phyloP scores from a whole-genome alignment of 345 rosid species.

The Microcos paniculata region DNA sequence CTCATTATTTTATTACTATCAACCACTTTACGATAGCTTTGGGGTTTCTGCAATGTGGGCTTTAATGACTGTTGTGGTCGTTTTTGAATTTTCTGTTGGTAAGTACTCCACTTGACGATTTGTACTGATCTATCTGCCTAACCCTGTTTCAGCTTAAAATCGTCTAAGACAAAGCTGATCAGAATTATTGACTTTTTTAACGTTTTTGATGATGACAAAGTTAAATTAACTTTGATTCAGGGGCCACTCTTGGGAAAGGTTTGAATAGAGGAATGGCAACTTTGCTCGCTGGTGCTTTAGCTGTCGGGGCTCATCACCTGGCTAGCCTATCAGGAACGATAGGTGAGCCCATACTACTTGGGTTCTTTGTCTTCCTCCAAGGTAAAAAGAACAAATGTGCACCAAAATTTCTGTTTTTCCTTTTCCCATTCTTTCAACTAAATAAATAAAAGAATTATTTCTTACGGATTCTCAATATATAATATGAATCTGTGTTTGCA shows the following conservation, averaged over 20 bases:
- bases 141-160: neutral
- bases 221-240: neutral
- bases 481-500: conserved; percentile 19
- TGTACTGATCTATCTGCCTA: no score
- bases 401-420: conserved; percentile 12
- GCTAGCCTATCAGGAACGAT: conserved; percentile 51
- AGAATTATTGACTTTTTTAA: no score
- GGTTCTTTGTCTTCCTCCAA: conserved; percentile 58
- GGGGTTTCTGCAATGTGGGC: conserved; percentile 85
- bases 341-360: conserved; percentile 66
- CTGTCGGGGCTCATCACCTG: conserved; percentile 64
- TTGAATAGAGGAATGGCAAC: conserved; percentile 70
- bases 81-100: conserved; percentile 82
- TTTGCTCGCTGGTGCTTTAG: conserved; percentile 57
- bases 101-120: no score
- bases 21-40: conserved; percentile 60
- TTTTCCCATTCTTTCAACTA: neutral
- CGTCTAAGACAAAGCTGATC: neutral
- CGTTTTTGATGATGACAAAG: neutral
- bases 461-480: neutral
- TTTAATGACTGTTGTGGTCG: conserved; percentile 77
- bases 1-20: conserved; percentile 55
- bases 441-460: neutral
- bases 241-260: conserved; percentile 71
- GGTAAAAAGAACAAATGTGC: conserved; percentile 30